Conservation (phyloP, 169 alveolate species). For the Neospora caninum region DNA sequence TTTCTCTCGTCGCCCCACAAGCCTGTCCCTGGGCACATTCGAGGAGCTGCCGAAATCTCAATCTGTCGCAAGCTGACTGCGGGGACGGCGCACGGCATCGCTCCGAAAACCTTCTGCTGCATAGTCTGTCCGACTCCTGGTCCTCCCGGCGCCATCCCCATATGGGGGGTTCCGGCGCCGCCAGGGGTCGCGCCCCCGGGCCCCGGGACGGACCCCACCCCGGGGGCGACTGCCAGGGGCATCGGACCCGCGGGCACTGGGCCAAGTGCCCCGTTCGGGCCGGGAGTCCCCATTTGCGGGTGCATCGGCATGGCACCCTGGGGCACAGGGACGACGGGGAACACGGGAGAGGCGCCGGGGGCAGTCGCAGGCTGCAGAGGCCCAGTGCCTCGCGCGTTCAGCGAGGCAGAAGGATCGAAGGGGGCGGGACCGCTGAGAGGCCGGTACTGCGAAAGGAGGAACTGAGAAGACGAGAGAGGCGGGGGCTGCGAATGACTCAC, state of each 20-base stretch:
- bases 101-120: background rate
- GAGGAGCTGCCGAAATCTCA: background rate
- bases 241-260: background rate
- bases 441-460: background rate
- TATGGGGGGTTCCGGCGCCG: background rate
- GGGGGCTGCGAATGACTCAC: background rate
- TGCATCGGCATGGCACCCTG: background rate
- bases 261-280: slow-evolving; percentile 4
- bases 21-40: background rate
- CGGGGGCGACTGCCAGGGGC: background rate
- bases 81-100: background rate
- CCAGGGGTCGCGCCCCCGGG: background rate
- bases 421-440: background rate
- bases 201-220: background rate
- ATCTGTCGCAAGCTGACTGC: background rate
- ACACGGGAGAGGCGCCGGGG: background rate
- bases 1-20: background rate
- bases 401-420: background rate
- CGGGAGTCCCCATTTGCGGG: background rate
- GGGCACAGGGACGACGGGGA: background rate
- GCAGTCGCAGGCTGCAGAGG: background rate
- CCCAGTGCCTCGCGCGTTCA: background rate
- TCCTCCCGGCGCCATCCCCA: background rate
- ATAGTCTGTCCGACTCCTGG: background rate
- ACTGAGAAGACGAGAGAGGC: background rate